Conservation (phyloP, 179 eudicot genomes). For the Spergularia azorica region DNA sequence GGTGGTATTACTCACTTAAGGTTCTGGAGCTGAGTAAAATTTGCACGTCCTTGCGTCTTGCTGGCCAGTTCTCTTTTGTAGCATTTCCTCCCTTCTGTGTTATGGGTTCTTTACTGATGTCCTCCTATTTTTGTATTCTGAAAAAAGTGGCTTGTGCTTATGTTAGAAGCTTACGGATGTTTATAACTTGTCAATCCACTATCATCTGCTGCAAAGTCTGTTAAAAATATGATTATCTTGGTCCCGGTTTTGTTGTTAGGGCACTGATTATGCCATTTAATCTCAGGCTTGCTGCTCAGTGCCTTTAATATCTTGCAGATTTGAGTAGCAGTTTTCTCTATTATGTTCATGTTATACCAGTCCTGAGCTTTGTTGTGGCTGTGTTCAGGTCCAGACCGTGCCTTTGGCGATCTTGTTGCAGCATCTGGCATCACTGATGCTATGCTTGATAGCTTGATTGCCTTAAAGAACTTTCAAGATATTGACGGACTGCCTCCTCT, state of each 20-base stretch:
- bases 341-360: neutral
- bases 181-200: neutral
- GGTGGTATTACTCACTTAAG: too few species aligned
- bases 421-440: constrained; percentile 94
- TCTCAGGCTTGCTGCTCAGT: neutral
- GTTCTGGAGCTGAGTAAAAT: too few species aligned
- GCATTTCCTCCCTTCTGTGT: neutral
- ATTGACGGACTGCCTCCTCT: constrained; percentile 86
- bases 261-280: neutral
- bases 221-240: neutral
- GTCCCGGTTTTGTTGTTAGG: constrained; percentile 2
- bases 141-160: neutral
- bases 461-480: constrained; percentile 74
- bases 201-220: constrained; percentile 4
- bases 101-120: neutral
- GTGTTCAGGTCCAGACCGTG: constrained; percentile 79
- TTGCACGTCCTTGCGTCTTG: too few species aligned
- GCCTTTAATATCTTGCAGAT: neutral
- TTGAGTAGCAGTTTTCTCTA: neutral
- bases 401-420: constrained; percentile 91
- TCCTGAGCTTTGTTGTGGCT: constrained; percentile 10
- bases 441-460: constrained; percentile 92
- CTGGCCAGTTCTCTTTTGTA: too few species aligned
- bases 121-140: neutral
- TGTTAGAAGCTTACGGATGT: neutral